Base-by-base conservation (phyloP, 2,329 filamentous ascomycete genomes). In the Cladosporium sp. region DNA sequence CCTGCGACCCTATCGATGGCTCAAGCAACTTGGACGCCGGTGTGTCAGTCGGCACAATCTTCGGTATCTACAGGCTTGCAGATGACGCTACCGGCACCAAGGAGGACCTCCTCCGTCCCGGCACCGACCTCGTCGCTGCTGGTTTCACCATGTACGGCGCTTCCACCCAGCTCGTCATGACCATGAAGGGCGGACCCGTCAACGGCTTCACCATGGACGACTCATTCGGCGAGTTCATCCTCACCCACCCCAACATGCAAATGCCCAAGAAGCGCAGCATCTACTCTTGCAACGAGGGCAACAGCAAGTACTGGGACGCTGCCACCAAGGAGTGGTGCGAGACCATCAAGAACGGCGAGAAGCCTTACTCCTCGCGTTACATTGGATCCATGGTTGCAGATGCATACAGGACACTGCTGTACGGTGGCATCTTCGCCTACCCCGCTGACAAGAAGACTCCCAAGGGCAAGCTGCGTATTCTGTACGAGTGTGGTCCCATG, bases 91-190 rank as follows among this genome's bases (percentile, higher is more conserved):
- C 82, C 67, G 91, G 91, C 70, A 90, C 86, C 67, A 90, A 91
- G 73, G 92, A 96, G 75, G 93, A 98, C 78, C 87, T 99, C 68
- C 86, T 98, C 67, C 89, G 89, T 80, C 91, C 95, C 0, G 95
- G 95, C 65, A 94, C 91, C 1, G 93, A 97, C 80, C 87, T 98
- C 71, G 87, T 98, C 24, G 94, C 95, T 41, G 90, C 92, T 26
- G 95, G 95, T n/a, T 99, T 99, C 86, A 99, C 95, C 80, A 99
- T 99, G 95, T 99, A 99, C 82, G 95, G 95, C 76, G 95, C 95
- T 72, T 97, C 93, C 3, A 89, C 95, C 4, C 94, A 98, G 83
- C 86, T 99, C 55, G 95, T 99, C 75, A 91, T 99, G 77, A 99
- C 95, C 72, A 97, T 98, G 93, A 92, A 90, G 81, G 92, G 89